These are phyloP conservation scores for Fusarium albosuccineum DNA, from an alignment of 2,329 filamentous ascomycete genomes.

Conservation along the genomic window DNA sequence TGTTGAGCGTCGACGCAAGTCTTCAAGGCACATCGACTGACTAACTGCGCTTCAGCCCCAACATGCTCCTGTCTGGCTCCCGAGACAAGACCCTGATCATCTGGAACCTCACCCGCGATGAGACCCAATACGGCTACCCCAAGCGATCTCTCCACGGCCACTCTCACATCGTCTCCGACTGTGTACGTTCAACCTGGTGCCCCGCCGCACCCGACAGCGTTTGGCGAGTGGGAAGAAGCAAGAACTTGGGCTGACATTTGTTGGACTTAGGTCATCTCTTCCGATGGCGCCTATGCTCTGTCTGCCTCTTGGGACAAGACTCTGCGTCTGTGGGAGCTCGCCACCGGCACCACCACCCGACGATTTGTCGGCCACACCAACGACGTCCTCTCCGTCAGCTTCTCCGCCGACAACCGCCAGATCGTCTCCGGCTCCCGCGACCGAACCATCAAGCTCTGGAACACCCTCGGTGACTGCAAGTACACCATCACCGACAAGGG, in stretches of 20 bases:
- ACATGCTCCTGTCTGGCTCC: slow-evolving; percentile 98
- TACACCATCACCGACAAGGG: slow-evolving; percentile 99
- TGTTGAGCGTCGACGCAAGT: slow-evolving; percentile 50
- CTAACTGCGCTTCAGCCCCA: slow-evolving; percentile 73
- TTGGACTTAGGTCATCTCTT: slow-evolving; percentile 88
- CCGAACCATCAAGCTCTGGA: slow-evolving; percentile 99
- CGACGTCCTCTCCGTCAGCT: slow-evolving; percentile 99
- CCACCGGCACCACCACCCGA: slow-evolving; percentile 95
- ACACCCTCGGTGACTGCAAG: slow-evolving; percentile 99
- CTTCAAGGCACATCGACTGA: slow-evolving; percentile 20
- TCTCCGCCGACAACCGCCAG: slow-evolving; percentile 99
- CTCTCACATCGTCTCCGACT: slow-evolving; percentile 99
- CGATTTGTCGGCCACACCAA: slow-evolving; percentile 99
- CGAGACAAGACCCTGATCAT: slow-evolving; percentile 99
- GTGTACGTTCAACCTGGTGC: slow-evolving; percentile 75
- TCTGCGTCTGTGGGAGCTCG: slow-evolving; percentile 98
- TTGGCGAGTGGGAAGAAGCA: slow-evolving; percentile 25
- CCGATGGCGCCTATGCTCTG: slow-evolving; percentile 98
- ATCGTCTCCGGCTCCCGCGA: slow-evolving; percentile 99
- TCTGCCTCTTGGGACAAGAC: slow-evolving; percentile 99
- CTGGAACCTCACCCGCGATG: slow-evolving; percentile 99
- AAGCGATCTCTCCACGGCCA: slow-evolving; percentile 99
- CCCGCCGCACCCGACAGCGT: slow-evolving; percentile 23
- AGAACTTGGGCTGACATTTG: slow-evolving; percentile 43
- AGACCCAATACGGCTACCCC: slow-evolving; percentile 97